Base-by-base conservation (phyloP, 2,329 filamentous ascomycete genomes). In the Penicillium brevicompactum region DNA sequence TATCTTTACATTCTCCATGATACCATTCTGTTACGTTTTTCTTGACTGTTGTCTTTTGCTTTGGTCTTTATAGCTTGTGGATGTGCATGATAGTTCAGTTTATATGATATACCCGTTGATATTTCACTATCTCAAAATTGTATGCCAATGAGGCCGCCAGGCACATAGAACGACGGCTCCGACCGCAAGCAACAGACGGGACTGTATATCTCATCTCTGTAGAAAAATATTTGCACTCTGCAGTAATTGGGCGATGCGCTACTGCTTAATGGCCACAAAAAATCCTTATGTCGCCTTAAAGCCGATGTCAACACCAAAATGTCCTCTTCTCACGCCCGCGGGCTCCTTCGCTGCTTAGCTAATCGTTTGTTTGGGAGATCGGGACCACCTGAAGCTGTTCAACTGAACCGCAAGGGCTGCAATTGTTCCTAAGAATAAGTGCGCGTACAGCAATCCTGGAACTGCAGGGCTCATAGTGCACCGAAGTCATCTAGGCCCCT, bases 21-120 rank as follows among this genome's bases (percentile, higher is more conserved):
- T 65, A 65, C 61, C 62, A 65, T 64, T 59, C 34, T 58, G 58
- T 47, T 57, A 18, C n/a, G 38, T 32, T 59, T 5, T 6, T 16
- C 10, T 51, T 45, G 18, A 24, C 34, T 24, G 21, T 21, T 38
- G n/a, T 40, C 6, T 18, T 14, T 45, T 34, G 3, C 11, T 32
- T 10, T 45, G 24, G n/a, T 13, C 14, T 32, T 22, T 34, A 18
- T 41, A 27, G 4, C n/a, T 41, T 21, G 16, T 41, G n/a, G 9
- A 41, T 41, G 16, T 11, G 38, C 38, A 41, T 21, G 38, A 41
- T 21, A 41, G n/a, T 21, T 21, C n/a, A 41, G 38, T 41, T 16
- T 21, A 41, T 41, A 41, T 41, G 38, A 41, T 11, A 41, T 21
- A 41, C 18, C 38, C 18, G 38, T 41, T 41, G 38, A 41, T 41